A percentile compares a stretch with the other conserved stretches of the same genome.
Conservation (phyloP, 106 monocot species). For the Iris macrosiphon region DNA sequence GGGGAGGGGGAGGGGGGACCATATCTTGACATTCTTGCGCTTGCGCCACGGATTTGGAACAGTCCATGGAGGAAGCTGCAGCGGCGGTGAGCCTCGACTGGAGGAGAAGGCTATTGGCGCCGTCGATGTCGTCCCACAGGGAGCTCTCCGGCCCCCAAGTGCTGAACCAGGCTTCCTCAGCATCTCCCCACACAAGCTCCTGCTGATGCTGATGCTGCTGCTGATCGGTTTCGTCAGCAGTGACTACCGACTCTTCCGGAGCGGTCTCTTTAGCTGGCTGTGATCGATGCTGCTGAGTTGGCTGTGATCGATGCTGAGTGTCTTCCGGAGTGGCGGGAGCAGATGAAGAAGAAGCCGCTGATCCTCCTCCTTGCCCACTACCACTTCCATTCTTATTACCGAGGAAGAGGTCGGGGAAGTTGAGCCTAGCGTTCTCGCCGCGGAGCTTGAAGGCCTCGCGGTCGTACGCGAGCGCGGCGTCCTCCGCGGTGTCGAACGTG, state of each 20-base stretch:
- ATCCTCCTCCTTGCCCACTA: background rate
- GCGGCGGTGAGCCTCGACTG: slow-evolving; percentile 31
- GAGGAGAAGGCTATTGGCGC: slow-evolving; percentile 54
- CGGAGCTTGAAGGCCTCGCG: slow-evolving; percentile 82
- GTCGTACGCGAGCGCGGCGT: slow-evolving; percentile 88
- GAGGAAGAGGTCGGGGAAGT: slow-evolving; percentile 68
- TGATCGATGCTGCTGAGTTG: too few species aligned
- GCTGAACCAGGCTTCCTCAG: slow-evolving; percentile 64
- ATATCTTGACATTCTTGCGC: slow-evolving; percentile 2
- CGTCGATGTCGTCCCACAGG: slow-evolving; percentile 80
- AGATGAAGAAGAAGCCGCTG: slow-evolving; percentile 21
- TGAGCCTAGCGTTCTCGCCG: slow-evolving; percentile 81
- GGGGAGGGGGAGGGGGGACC: slow-evolving; percentile 3
- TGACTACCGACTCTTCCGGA: too few species aligned
- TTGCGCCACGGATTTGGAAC: too few species aligned
- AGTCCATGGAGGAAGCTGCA: too few species aligned
- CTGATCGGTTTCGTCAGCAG: too few species aligned
- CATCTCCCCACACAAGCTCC: slow-evolving; percentile 34
- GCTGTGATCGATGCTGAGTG: background rate
- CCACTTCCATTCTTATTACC: slow-evolving; percentile 24
- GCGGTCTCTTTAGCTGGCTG: background rate
- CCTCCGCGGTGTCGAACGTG: slow-evolving; percentile 77
- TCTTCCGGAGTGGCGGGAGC: slow-evolving; percentile 19
- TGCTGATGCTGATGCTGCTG: background rate
- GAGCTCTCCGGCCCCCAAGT: slow-evolving; percentile 84